Evolutionary conservation across 768 basidiomycete genomes (phyloP).

Genomic region (Plicaturopsis crispa): DNA sequence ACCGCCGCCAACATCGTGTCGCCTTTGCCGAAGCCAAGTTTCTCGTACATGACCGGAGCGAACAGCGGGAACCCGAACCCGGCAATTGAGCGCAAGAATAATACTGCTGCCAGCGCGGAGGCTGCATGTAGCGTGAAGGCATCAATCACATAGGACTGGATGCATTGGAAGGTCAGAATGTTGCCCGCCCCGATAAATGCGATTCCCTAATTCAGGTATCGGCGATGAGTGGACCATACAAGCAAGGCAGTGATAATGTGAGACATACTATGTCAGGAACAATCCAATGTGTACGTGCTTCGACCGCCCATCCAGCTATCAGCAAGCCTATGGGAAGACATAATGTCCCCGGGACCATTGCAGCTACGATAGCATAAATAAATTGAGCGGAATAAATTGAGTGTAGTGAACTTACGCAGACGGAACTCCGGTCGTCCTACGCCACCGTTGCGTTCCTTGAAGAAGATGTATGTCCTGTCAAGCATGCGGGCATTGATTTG

Average conservation of each 20-base stretch:
- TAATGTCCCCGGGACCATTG: constrained; percentile 39
- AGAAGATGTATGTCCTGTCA: constrained; percentile 45
- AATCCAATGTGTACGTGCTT: constrained; percentile 48
- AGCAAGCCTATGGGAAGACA: constrained; percentile 52
- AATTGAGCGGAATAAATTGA: too few relatives aligned
- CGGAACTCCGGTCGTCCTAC: constrained; percentile 37
- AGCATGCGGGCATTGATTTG: constrained; percentile 44
- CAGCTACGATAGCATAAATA: neutral
- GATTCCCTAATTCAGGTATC: constrained; percentile 35
- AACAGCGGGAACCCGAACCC: constrained; percentile 64
- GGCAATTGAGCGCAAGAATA: constrained; percentile 46
- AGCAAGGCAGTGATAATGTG: too few relatives aligned
- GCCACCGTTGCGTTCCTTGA: constrained; percentile 40
- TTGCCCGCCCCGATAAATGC: constrained; percentile 41
- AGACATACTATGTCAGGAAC: constrained; percentile 40
- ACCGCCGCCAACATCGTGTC: constrained; percentile 45
- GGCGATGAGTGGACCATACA: constrained; percentile 6
- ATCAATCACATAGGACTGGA: constrained; percentile 52
- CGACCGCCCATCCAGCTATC: constrained; percentile 56
- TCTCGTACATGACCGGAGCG: constrained; percentile 46
- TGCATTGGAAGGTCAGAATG: constrained; percentile 33
- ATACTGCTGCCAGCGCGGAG: constrained; percentile 46
- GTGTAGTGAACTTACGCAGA: constrained; percentile 22
- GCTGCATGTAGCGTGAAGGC: constrained; percentile 31
- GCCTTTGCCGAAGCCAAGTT: constrained; percentile 49